A percentile compares a stretch with the other conserved stretches of the same genome.
Evolutionary conservation across 2,329 filamentous ascomycete species (phyloP).

Genomic region (Chrysosporium queenslandicum): DNA sequence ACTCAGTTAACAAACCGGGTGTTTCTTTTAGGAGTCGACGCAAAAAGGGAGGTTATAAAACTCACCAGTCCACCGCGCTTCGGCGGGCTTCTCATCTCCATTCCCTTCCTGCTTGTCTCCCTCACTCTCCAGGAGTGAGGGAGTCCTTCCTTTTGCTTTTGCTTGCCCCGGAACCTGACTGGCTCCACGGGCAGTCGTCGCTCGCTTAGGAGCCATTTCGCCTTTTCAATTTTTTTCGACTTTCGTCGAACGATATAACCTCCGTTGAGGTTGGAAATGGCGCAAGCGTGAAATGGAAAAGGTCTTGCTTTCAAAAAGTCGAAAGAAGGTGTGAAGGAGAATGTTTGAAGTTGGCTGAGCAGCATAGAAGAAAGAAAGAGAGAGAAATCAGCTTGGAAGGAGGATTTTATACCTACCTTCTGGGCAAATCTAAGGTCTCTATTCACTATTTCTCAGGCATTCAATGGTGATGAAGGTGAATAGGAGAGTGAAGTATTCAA

Average conservation of each 20-base stretch:
- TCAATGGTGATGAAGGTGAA: background rate
- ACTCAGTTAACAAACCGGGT: background rate
- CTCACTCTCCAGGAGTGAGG: background rate
- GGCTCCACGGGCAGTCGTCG: background rate
- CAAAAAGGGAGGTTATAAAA: no score
- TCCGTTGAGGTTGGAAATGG: no score
- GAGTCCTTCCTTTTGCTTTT: background rate
- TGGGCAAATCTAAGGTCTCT: background rate
- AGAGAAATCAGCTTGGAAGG: background rate
- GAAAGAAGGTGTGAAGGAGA: background rate
- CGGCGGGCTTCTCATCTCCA: background rate
- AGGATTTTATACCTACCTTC: background rate
- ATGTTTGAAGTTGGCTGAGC: background rate
- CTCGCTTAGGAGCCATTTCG: background rate
- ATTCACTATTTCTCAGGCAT: background rate
- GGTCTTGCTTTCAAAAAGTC: background rate
- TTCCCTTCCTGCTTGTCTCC: background rate
- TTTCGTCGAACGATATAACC: background rate
- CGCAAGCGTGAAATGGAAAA: background rate
- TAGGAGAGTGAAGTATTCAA: no score
- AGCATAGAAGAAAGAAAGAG: constrained; percentile 1
- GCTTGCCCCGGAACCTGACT: background rate
- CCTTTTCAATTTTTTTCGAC: background rate
- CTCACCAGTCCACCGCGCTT: constrained; percentile 11
- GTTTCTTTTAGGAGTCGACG: background rate